A percentile compares a stretch with the other conserved stretches of the same genome.
phyloP scores from a whole-genome alignment of 805 yeast species.

The Kregervanrija pseudodelftensis region DNA sequence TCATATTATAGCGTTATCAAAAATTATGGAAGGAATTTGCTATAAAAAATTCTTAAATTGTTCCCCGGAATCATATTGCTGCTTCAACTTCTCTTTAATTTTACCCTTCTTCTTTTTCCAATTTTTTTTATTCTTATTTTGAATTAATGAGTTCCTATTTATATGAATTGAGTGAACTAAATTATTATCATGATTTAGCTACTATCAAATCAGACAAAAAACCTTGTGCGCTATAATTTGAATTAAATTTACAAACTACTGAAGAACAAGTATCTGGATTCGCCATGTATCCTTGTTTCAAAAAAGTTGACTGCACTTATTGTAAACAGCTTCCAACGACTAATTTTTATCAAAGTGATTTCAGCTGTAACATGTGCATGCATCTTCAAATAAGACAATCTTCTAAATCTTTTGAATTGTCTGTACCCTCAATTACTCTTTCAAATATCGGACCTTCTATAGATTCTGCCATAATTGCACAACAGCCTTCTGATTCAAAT shows the following conservation, averaged over 20 bases:
- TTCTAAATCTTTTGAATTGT: constrained; percentile 57
- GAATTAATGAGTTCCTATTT: too few species aligned
- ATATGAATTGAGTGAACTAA: too few species aligned
- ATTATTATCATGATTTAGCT: too few species aligned
- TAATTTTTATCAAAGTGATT: constrained; percentile 59
- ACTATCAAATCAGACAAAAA: too few species aligned
- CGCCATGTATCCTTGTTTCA: constrained; percentile 63
- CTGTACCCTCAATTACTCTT: constrained; percentile 68
- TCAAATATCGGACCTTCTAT: constrained; percentile 66
- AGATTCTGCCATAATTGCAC: constrained; percentile 66
- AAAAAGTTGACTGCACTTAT: constrained; percentile 66
- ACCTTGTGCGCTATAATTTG: not conserved
- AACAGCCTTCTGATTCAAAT: constrained; percentile 72
- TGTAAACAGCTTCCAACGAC: constrained; percentile 60
- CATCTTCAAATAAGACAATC: constrained; percentile 64
- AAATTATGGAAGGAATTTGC: too few species aligned
- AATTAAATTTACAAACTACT: constrained; percentile 26
- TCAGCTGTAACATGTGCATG: constrained; percentile 79
- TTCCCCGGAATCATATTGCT: too few species aligned
- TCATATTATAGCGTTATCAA: too few species aligned
- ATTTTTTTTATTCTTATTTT: too few species aligned
- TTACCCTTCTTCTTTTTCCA: too few species aligned
- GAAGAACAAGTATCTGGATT: constrained; percentile 69
- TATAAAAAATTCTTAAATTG: too few species aligned
- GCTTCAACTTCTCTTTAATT: too few species aligned